A percentile compares a stretch with the other conserved stretches of the same genome.
phyloP scores from a whole-genome alignment of 75 land plant species.

The Cunninghamia lanceolata region DNA sequence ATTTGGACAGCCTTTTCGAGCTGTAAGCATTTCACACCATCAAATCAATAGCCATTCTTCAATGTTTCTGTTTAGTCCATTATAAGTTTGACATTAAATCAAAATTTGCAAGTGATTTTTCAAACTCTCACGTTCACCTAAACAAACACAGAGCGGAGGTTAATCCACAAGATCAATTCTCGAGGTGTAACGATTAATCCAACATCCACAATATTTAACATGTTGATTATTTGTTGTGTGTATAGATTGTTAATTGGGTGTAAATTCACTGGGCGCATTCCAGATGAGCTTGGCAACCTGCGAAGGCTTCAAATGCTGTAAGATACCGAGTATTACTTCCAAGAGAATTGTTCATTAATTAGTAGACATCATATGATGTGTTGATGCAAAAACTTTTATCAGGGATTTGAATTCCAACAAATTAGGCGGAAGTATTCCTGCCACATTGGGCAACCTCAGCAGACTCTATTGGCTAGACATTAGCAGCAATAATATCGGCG shows the following conservation, averaged over 20 bases:
- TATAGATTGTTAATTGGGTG: constrained; percentile 52
- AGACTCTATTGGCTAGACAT: constrained; percentile 64
- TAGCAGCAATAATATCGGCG: constrained; percentile 58
- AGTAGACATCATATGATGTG: not conserved
- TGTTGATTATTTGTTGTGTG: not conserved
- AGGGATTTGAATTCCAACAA: constrained; percentile 69
- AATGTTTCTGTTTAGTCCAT: not conserved
- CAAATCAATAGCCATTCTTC: no score
- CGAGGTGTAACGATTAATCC: no score
- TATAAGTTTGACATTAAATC: no score
- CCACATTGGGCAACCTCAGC: constrained; percentile 50
- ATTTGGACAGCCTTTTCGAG: constrained; percentile 28
- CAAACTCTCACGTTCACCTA: no score
- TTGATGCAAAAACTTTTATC: not conserved
- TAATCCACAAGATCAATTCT: no score
- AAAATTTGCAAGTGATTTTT: no score
- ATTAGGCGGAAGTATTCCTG: constrained; percentile 54
- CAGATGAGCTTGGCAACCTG: constrained; percentile 51
- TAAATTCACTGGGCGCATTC: constrained; percentile 45
- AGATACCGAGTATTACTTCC: constrained; percentile 10
- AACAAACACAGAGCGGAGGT: no score
- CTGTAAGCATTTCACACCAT: constrained; percentile 39
- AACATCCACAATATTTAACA: no score
- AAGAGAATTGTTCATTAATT: not conserved
- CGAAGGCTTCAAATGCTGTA: constrained; percentile 48